Evolutionary conservation across 2,329 filamentous ascomycete genomes (phyloP).

Genomic region (Apiospora aurea): DNA sequence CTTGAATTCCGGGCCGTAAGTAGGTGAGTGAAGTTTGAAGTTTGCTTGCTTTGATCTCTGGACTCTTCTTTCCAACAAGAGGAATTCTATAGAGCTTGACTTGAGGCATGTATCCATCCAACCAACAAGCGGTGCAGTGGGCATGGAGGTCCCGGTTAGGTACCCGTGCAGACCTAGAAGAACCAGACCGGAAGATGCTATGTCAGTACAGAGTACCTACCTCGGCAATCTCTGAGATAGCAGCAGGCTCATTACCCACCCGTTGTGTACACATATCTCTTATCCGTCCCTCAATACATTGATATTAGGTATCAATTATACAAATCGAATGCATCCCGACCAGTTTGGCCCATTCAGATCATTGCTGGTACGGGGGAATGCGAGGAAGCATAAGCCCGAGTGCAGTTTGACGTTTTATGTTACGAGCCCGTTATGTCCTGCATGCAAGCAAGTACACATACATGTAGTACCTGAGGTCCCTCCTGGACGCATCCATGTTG

Average conservation of each 20-base stretch:
- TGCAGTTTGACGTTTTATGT: not conserved
- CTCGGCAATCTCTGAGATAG: conserved; percentile 14
- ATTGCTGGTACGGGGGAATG: not conserved
- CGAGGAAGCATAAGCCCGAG: not conserved
- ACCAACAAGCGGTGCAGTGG: conserved; percentile 3
- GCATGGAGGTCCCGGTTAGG: conserved; percentile 7
- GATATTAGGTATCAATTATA: conserved; percentile 18
- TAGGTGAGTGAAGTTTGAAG: too few species aligned
- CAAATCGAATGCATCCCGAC: conserved; percentile 4
- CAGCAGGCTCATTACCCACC: conserved; percentile 1
- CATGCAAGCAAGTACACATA: not conserved
- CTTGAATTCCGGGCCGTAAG: not conserved
- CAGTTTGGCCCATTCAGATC: not conserved
- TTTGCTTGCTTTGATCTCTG: not conserved
- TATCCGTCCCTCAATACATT: not conserved
- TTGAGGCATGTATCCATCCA: not conserved
- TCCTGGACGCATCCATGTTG: not conserved
- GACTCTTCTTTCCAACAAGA: not conserved
- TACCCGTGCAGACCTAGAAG: not conserved
- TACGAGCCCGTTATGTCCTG: not conserved
- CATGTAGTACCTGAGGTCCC: not conserved
- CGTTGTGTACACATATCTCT: conserved; percentile 14
- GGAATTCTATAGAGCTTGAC: not conserved
- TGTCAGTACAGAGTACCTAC: not conserved
- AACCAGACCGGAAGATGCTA: not conserved